Base-by-base conservation (phyloP, 257 asterid genomes). In the Voacanga thouarsii region DNA sequence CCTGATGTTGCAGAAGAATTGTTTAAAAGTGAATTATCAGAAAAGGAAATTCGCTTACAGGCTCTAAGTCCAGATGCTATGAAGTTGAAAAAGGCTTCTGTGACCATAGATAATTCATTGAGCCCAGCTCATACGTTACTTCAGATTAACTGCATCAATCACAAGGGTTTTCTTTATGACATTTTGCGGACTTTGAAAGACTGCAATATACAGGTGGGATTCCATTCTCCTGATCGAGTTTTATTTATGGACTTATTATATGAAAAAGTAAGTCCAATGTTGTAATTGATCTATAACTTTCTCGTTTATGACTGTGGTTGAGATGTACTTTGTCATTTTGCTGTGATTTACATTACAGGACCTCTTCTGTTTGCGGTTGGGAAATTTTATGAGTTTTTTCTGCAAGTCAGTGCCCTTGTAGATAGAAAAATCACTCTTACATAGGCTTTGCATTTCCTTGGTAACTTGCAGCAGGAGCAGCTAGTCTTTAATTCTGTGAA, bases 151-250 rank as follows among this genome's bases (percentile, higher is more conserved):
- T 90, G 92, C 60, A 82, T 91, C 71, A 93, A 94, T 89, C 91
- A 92, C 88, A 92, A 91, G 85, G 97, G 98, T 72, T 86, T 91
- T 74, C 90, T 91, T 47, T 92, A 94, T 83, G 98, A 94, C 85
- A 88, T 90, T 77, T 82, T 89, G 87, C 79, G 94, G 57, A 89
- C 96, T 41, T 77, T 94, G 85, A 92, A 94, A 85, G 98, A 92
- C 82, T 85, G 86, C 83, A 84, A 80, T 79, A 82, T 94, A 77
- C 93, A 91, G 93, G 97, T 91, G 67, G 24, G 53, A 12, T 18
- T 79, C 74, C 75, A 39, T 39, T 47, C 49, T 47, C 30, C 47
- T 49, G 11, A 11, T 69, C 44, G 11, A 56, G 18, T 16, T 56
- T 79, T 50, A 15, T 12, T 15, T 7, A 56, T 57, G 66, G 7